Percentiles rank a stretch among this genome's conserved stretches.
phyloP scores from a whole-genome alignment of 2,329 filamentous ascomycete species.

The Purpureocillium lavendulum region DNA sequence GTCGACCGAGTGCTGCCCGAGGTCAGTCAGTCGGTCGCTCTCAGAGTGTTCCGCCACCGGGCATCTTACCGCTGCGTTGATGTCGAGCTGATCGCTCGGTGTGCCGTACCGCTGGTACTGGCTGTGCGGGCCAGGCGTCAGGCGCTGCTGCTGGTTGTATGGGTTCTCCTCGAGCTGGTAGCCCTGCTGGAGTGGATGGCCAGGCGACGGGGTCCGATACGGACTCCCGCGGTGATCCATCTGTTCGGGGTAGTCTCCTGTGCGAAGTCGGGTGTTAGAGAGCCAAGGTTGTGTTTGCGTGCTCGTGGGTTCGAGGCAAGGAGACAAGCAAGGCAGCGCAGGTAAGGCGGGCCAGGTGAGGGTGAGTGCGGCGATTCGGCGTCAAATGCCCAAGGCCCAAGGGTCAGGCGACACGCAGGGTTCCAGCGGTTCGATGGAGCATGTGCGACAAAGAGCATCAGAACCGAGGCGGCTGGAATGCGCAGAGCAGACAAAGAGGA shows the following conservation, averaged over 20 bases:
- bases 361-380: too few species aligned
- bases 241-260: conserved; percentile 43
- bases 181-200: conserved; percentile 60
- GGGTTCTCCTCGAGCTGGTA: conserved; percentile 79
- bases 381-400: too few species aligned
- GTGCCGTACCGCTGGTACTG: conserved; percentile 36
- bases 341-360: too few species aligned
- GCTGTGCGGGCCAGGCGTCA: conserved; percentile 18
- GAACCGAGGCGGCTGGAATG: background rate
- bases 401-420: too few species aligned
- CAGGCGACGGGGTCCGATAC: conserved; percentile 67
- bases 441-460: background rate
- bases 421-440: too few species aligned
- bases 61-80: conserved; percentile 73
- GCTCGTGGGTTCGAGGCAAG: background rate
- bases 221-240: conserved; percentile 45
- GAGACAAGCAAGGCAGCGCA: background rate
- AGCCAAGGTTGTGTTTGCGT: background rate
- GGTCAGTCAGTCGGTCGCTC: background rate
- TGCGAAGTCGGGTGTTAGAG: too few species aligned
- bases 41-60: background rate
- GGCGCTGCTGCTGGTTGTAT: conserved; percentile 47
- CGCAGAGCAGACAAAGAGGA: background rate
- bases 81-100: conserved; percentile 66
- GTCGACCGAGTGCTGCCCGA: conserved; percentile 41